A percentile compares a stretch with the other conserved stretches of the same genome.
phyloP scores from a whole-genome alignment of 768 basidiomycete genomes.

The Termitomyces heimii region DNA sequence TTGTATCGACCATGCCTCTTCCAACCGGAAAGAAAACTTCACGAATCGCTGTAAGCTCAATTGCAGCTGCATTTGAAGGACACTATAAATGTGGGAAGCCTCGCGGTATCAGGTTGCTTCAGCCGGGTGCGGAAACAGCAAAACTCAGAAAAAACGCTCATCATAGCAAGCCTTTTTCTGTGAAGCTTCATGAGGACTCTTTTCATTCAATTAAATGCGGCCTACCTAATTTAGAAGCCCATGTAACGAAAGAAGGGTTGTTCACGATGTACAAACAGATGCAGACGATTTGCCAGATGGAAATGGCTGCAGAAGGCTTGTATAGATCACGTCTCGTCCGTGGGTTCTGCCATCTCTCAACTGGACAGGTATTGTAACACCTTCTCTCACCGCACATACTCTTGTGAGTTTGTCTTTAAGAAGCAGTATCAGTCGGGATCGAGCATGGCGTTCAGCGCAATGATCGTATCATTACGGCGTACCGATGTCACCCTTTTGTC shows the following conservation, averaged over 20 bases:
- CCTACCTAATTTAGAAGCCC: constrained; percentile 68
- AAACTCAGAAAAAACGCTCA: constrained; percentile 39
- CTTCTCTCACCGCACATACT: not conserved
- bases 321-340: constrained; percentile 98
- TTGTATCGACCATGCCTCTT: not conserved
- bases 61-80: no score
- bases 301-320: constrained; percentile 93
- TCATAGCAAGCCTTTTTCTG: constrained; percentile 62
- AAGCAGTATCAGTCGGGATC: constrained; percentile 57
- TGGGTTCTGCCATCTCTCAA: constrained; percentile 93
- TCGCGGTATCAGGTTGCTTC: constrained; percentile 47
- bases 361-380: constrained; percentile 74
- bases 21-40: not conserved
- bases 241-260: constrained; percentile 71
- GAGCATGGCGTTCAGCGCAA: constrained; percentile 67
- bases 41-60: not conserved
- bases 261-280: constrained; percentile 90
- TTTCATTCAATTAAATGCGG: constrained; percentile 81
- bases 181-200: constrained; percentile 84
- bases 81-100: constrained; percentile 13
- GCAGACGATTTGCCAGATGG: constrained; percentile 91
- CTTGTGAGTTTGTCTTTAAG: constrained; percentile 42
- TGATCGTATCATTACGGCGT: constrained; percentile 92
- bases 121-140: constrained; percentile 77
- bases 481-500: constrained; percentile 97